phyloP scores from a whole-genome alignment of 331 rosid genomes.

The Malus hybrid region DNA sequence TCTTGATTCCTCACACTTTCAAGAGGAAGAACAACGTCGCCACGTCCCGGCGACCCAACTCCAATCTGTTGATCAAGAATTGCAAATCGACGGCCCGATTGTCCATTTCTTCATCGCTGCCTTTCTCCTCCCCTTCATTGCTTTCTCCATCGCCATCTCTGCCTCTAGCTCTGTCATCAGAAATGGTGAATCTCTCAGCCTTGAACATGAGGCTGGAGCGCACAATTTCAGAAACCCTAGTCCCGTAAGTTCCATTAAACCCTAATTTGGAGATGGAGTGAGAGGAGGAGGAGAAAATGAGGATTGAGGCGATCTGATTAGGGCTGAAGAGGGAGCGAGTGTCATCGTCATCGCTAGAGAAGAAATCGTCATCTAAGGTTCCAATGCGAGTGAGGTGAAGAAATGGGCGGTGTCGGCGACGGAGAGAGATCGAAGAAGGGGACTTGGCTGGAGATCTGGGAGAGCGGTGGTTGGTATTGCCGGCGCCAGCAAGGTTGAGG shows the following conservation, averaged over 20 bases:
- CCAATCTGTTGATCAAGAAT: slow-evolving; percentile 58
- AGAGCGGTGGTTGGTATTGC: slow-evolving; percentile 5
- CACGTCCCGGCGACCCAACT: slow-evolving; percentile 61
- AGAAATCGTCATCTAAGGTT: slow-evolving; percentile 86
- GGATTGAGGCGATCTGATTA: neutral
- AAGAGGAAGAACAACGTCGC: slow-evolving; percentile 50
- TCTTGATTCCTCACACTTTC: no score
- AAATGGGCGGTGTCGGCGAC: slow-evolving; percentile 61
- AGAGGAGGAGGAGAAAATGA: slow-evolving; percentile 19
- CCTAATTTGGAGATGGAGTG: slow-evolving; percentile 35
- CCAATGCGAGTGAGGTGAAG: slow-evolving; percentile 88
- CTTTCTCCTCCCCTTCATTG: slow-evolving; percentile 9
- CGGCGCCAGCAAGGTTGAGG: slow-evolving; percentile 47
- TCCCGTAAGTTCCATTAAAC: slow-evolving; percentile 61
- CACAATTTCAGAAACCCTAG: slow-evolving; percentile 61
- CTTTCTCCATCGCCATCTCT: slow-evolving; percentile 1
- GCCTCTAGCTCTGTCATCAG: neutral
- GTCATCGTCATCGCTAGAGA: slow-evolving; percentile 75
- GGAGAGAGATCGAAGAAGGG: slow-evolving; percentile 23
- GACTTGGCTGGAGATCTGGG: slow-evolving; percentile 11
- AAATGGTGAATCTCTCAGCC: neutral
- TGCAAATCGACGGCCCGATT: slow-evolving; percentile 45
- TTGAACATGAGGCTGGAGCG: slow-evolving; percentile 58
- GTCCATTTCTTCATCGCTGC: slow-evolving; percentile 18
- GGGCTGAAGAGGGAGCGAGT: slow-evolving; percentile 48